Evolutionary conservation across 169 alveolate genomes (phyloP).

Genomic region (Eimeria necatrix): DNA sequence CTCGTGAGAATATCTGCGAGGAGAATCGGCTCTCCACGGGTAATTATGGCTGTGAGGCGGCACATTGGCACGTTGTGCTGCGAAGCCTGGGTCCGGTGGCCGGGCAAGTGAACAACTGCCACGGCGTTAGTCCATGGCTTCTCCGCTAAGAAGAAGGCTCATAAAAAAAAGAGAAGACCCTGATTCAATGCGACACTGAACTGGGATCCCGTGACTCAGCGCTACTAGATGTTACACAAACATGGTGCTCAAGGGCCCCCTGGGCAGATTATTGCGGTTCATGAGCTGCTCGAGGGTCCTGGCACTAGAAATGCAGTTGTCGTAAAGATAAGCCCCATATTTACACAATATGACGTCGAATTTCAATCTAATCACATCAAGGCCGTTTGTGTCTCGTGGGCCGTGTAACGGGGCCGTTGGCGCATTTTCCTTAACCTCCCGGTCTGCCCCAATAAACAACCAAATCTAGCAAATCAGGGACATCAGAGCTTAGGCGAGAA

Average conservation of each 20-base stretch:
- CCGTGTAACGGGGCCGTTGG: constrained; percentile 61
- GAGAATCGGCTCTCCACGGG: constrained; percentile 81
- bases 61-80: constrained; percentile 75
- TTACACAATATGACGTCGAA: background rate
- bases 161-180: background rate
- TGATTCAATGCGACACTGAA: background rate
- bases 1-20: constrained; percentile 81
- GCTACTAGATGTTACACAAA: constrained; percentile 6
- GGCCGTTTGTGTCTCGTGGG: constrained; percentile 37
- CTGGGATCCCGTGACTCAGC: background rate
- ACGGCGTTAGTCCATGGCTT: constrained; percentile 55
- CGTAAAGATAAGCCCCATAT: background rate
- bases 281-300: background rate
- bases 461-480: background rate
- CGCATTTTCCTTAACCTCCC: constrained; percentile 16
- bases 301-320: background rate
- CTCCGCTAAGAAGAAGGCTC: background rate
- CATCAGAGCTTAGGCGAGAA: background rate
- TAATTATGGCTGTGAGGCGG: constrained; percentile 80
- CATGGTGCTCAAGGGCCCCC: constrained; percentile 50
- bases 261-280: constrained; percentile 2
- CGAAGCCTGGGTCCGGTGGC: constrained; percentile 11
- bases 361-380: background rate
- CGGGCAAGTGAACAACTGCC: background rate
- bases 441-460: constrained; percentile 33